phyloP scores from a whole-genome alignment of 768 basidiomycete species.

The Pleurotus citrinopileatus region DNA sequence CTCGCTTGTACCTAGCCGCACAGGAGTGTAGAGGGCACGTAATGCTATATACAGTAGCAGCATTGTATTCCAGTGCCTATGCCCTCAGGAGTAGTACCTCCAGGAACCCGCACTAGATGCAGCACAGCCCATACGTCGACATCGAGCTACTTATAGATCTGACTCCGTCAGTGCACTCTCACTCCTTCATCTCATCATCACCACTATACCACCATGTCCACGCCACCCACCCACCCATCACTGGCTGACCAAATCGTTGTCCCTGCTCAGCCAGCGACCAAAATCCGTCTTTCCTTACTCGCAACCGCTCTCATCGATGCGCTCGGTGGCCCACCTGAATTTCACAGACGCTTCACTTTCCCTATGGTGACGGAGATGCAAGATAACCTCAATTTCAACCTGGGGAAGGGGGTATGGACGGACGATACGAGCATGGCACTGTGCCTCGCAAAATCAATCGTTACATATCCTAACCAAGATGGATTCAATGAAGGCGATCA shows the following conservation, averaged over 20 bases:
- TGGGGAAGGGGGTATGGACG: constrained; percentile 41
- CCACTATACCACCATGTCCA: no score
- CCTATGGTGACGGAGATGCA: constrained; percentile 32
- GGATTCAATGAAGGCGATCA: constrained; percentile 35
- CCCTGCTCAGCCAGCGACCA: constrained; percentile 26
- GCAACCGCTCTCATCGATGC: constrained; percentile 43
- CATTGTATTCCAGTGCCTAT: no score
- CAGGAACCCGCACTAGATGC: no score
- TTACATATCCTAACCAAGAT: constrained; percentile 20
- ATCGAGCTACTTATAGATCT: no score
- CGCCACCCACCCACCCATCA: no score
- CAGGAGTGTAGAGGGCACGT: no score
- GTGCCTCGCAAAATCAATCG: constrained; percentile 39
- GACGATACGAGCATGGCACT: constrained; percentile 49
- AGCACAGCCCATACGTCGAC: no score
- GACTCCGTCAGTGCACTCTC: no score
- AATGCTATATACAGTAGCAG: no score
- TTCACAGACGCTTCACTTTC: constrained; percentile 35
- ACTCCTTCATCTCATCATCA: no score
- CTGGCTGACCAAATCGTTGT: constrained; percentile 25
- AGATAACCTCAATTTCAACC: constrained; percentile 34
- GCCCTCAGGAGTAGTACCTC: no score
- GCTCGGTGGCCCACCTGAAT: constrained; percentile 42
- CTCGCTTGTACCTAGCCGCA: no score
- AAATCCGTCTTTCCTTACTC: constrained; percentile 37